Base-by-base conservation (phyloP, 305 asterid species). In the Caryopteris hybrid region DNA sequence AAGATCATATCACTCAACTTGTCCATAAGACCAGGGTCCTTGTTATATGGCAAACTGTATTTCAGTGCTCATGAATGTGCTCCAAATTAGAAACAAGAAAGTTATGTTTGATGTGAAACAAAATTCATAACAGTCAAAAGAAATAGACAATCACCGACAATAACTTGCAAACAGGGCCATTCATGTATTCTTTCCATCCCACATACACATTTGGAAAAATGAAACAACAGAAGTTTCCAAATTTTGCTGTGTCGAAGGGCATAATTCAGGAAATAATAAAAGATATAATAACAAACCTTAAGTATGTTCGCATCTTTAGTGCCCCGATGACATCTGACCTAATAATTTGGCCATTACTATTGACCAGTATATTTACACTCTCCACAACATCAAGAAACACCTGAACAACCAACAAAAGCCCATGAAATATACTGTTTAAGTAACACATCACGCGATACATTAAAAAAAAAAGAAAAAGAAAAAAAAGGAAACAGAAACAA, bases 251-350 rank as follows among this genome's bases (percentile, higher is more conserved):
- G 69, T 29, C 56, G 6, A 38, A 55, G 43, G 54, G 59, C 50
- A 66, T 13, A 66, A 31, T 41, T 36, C 39, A 41, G 50, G 51
- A 46, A 51, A 74, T 17, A 31, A 43, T 41, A 63, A 31, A 64
- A 69, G 55, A 42, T 16, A 6, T 42, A 47, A 43, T 70, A 69
- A 74, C 84, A 57, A 71, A 92, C 98, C 97, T 92, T 85, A 92
- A 83, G 68, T 90, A 92, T 54, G 96, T 82, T 62, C 98, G 86
- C 98, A 92, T 90, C 85, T 92, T 92, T 67, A 92, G 79, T 56
- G 96, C 98, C 60, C 98, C 98, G 46, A 90, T 88, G 53, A 92
- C 97, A 45, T 92, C 98, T 23, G 98, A 92, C 78, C 96, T 81
- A 47, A 92, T 80, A 73, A 88, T 88, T 75, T 92, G 98, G 64